Evolutionary conservation across 108 stramenopile species (phyloP).

Genomic region (Cylindrotheca closterium): DNA sequence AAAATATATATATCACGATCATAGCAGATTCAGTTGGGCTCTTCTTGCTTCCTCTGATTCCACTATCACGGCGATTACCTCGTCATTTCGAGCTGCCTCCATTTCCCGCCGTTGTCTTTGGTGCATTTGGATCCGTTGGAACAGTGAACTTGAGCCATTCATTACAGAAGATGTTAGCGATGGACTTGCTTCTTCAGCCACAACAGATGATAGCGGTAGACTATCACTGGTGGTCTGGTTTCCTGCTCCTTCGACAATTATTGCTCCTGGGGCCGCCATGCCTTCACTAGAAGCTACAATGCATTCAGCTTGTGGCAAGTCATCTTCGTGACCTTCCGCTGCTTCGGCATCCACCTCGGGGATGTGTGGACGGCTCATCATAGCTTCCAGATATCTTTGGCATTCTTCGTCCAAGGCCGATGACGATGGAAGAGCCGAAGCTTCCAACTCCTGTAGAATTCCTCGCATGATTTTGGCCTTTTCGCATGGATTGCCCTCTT

Average conservation of each 20-base stretch:
- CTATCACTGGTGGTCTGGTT: not conserved
- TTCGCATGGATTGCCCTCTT: conserved; percentile 43
- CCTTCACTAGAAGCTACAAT: not conserved
- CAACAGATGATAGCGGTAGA: not conserved
- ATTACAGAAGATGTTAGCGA: not conserved
- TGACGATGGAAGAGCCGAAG: conserved; percentile 33
- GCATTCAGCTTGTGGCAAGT: conserved; percentile 21
- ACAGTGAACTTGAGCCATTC: conserved; percentile 1
- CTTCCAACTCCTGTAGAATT: conserved; percentile 14
- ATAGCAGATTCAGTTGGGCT: conserved; percentile 1
- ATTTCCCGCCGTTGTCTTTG: conserved; percentile 12
- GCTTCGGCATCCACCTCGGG: conserved; percentile 15
- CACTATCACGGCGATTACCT: conserved; percentile 21
- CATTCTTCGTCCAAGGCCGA: conserved; percentile 39
- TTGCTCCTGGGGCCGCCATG: conserved; percentile 5
- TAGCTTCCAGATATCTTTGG: conserved; percentile 31
- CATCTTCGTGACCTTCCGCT: not conserved
- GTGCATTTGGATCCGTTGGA: conserved; percentile 12
- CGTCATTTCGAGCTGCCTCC: conserved; percentile 4
- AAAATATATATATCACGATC: not conserved
- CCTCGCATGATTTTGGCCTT: conserved; percentile 36
- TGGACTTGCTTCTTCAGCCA: not conserved
- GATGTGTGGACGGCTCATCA: conserved; percentile 18
- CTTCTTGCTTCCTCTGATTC: conserved; percentile 9
- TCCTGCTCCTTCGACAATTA: conserved; percentile 3